Evolutionary conservation across 768 basidiomycete species (phyloP).

Genomic region (Leccinum rimulosum): DNA sequence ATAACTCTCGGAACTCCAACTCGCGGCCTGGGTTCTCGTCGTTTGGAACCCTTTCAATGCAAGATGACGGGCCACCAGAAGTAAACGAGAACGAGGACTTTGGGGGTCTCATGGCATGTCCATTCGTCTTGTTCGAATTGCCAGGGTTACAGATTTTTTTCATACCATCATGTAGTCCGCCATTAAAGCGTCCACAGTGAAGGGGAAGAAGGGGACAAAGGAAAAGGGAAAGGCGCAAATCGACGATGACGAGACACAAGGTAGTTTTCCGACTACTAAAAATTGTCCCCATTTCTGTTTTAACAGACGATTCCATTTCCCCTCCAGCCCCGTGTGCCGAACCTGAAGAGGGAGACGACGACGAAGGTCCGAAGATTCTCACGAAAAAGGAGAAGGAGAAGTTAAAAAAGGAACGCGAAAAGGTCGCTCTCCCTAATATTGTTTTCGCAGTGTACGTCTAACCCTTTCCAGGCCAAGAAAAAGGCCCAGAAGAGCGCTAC

Average conservation of each 20-base stretch:
- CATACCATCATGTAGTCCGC: conserved; percentile 45
- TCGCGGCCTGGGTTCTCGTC: conserved; percentile 44
- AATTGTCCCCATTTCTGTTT: neutral
- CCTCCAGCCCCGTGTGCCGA: conserved; percentile 30
- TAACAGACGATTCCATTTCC: conserved; percentile 24
- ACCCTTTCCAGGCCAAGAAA: conserved; percentile 50
- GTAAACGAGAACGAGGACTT: conserved; percentile 63
- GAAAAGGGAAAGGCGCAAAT: conserved; percentile 21
- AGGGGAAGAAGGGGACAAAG: conserved; percentile 22
- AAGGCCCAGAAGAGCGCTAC: conserved; percentile 74
- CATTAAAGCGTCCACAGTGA: conserved; percentile 50
- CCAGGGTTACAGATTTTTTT: neutral
- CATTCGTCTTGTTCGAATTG: conserved; percentile 1
- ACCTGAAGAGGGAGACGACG: conserved; percentile 38
- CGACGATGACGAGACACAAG: conserved; percentile 12
- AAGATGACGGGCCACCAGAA: conserved; percentile 41
- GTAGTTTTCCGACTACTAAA: conserved; percentile 4
- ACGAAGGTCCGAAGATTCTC: conserved; percentile 62
- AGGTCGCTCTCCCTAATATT: conserved; percentile 47
- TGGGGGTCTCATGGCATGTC: conserved; percentile 72
- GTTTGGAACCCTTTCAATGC: conserved; percentile 45
- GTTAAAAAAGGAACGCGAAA: conserved; percentile 95
- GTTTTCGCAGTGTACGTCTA: conserved; percentile 10
- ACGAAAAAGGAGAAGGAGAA: conserved; percentile 97
- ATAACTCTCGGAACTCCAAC: conserved; percentile 32